Conservation (phyloP, 2,329 filamentous ascomycete species). For the Triangularia setosa region DNA sequence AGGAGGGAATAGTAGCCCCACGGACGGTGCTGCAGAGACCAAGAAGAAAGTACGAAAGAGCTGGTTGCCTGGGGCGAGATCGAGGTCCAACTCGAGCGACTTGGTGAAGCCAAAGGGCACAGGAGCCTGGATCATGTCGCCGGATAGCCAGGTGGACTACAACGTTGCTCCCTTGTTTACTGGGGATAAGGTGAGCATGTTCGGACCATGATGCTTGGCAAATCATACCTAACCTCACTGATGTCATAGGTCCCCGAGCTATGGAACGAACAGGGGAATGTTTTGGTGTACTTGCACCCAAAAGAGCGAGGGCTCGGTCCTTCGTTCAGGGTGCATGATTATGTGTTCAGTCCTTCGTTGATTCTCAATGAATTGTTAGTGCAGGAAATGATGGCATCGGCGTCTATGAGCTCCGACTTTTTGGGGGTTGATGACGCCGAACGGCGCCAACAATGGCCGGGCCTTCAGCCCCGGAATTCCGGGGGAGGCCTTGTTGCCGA, state of each 20-base stretch:
- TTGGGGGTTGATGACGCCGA: constrained; percentile 49
- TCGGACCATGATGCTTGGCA: constrained; percentile 2
- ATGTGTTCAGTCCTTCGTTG: constrained; percentile 51
- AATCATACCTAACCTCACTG: constrained; percentile 13
- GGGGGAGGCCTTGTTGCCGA: constrained; percentile 32
- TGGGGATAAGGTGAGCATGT: constrained; percentile 49
- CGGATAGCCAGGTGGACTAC: constrained; percentile 52
- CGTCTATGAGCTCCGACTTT: constrained; percentile 37
- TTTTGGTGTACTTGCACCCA: constrained; percentile 56
- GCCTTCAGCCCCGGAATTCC: constrained; percentile 31
- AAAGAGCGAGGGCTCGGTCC: constrained; percentile 47
- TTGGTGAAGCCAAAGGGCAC: constrained; percentile 22
- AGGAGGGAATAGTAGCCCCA: constrained; percentile 34
- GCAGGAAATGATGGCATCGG: constrained; percentile 37
- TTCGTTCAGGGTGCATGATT: constrained; percentile 57
- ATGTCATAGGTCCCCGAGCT: constrained; percentile 56
- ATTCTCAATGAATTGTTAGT: constrained; percentile 52
- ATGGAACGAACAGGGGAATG: constrained; percentile 58
- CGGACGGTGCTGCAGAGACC: constrained; percentile 35
- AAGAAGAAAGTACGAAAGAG: constrained; percentile 48
- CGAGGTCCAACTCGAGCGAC: constrained; percentile 48
- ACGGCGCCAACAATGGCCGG: constrained; percentile 32
- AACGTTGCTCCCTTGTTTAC: constrained; percentile 49
- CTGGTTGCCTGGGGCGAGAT: constrained; percentile 48
- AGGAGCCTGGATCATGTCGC: constrained; percentile 53